Conservation (phyloP, 352 stramenopile genomes). For the Pilasporangium apinafurcum region DNA sequence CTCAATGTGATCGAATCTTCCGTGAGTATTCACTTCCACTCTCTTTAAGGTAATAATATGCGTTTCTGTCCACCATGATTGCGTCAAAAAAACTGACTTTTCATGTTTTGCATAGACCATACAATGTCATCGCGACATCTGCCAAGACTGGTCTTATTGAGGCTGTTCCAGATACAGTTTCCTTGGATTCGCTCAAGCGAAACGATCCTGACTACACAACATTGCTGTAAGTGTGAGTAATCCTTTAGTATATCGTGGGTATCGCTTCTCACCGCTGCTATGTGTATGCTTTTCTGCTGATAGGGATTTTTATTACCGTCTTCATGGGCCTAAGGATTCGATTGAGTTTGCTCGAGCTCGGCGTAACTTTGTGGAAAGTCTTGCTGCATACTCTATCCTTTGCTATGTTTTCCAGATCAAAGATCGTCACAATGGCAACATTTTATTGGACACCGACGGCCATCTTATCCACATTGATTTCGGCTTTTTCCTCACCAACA, state of each 20-base stretch:
- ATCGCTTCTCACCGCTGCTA: slow-evolving; percentile 9
- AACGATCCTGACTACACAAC: slow-evolving; percentile 76
- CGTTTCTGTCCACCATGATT: background rate
- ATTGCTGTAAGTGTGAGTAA: slow-evolving; percentile 91
- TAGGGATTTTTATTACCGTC: slow-evolving; percentile 90
- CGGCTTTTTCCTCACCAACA: slow-evolving; percentile 97
- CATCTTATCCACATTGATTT: slow-evolving; percentile 99
- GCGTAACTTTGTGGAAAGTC: slow-evolving; percentile 85
- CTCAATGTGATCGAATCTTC: slow-evolving; percentile 94
- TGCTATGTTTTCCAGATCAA: slow-evolving; percentile 98
- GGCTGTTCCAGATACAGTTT: slow-evolving; percentile 94
- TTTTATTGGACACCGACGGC: slow-evolving; percentile 95
- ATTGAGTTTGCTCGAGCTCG: slow-evolving; percentile 71
- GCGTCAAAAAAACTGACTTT: slow-evolving; percentile 27
- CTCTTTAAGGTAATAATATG: slow-evolving; percentile 72
- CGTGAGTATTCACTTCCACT: slow-evolving; percentile 90
- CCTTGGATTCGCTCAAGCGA: slow-evolving; percentile 96
- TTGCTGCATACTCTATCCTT: slow-evolving; percentile 97
- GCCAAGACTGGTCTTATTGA: slow-evolving; percentile 94
- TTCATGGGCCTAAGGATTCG: slow-evolving; percentile 86
- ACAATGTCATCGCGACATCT: slow-evolving; percentile 95
- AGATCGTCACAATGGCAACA: slow-evolving; percentile 99
- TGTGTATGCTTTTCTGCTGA: slow-evolving; percentile 32
- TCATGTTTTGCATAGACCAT: slow-evolving; percentile 59
- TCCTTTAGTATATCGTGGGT: slow-evolving; percentile 6